Evolutionary conservation across 2,329 filamentous ascomycete species (phyloP).

Genomic region (Microdochium bolleyi): DNA sequence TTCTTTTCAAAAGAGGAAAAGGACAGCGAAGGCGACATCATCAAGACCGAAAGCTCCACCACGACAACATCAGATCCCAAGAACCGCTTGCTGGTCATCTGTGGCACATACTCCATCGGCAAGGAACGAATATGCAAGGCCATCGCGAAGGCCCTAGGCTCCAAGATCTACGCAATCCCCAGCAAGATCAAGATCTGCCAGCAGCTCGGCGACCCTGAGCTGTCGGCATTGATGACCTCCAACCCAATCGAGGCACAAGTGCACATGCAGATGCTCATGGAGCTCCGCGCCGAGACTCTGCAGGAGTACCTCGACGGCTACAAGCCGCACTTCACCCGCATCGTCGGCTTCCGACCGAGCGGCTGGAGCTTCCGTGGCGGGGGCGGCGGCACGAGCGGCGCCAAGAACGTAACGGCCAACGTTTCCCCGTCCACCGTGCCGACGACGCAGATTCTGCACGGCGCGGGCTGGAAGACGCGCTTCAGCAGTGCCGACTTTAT

Average conservation of each 20-base stretch:
- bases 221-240: constrained; percentile 67
- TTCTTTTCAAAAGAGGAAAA: constrained; percentile 37
- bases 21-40: constrained; percentile 17
- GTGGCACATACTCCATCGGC: constrained; percentile 95
- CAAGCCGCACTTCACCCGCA: constrained; percentile 73
- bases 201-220: constrained; percentile 78
- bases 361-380: constrained; percentile 89
- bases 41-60: constrained; percentile 18
- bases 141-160: constrained; percentile 76
- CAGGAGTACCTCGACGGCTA: constrained; percentile 79
- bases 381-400: constrained; percentile 38
- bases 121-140: constrained; percentile 94
- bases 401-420: constrained; percentile 44
- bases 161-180: constrained; percentile 82
- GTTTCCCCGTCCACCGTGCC: constrained; percentile 40
- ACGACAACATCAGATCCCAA: constrained; percentile 23
- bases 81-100: constrained; percentile 78
- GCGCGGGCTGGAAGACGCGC: constrained; percentile 63
- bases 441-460: constrained; percentile 43
- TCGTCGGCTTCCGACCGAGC: constrained; percentile 85
- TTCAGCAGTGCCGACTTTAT: constrained; percentile 67
- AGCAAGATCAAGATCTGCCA: constrained; percentile 78
- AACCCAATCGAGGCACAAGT: constrained; percentile 83
- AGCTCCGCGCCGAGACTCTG: constrained; percentile 85
- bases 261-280: constrained; percentile 95